These are phyloP conservation scores for Exophiala viscosa DNA, from an alignment of 2,329 filamentous ascomycete species.

Conservation along the genomic window DNA sequence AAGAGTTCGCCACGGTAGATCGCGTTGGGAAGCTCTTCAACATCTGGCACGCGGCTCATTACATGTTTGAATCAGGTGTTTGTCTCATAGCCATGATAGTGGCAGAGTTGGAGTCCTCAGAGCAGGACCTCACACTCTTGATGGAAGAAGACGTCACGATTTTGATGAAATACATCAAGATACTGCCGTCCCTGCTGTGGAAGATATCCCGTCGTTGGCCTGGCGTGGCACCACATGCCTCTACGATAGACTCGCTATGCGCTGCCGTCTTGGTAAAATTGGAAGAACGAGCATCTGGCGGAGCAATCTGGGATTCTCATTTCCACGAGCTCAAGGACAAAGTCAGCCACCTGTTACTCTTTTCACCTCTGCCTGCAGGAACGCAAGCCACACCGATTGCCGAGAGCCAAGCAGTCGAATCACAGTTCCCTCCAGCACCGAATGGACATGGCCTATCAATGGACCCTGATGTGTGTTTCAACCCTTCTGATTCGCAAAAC, in stretches of 20 bases:
- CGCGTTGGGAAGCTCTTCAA: constrained; percentile 15
- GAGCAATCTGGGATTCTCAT: background rate
- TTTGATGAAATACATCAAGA: constrained; percentile 9
- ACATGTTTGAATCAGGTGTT: constrained; percentile 5
- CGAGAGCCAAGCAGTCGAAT: too few species aligned
- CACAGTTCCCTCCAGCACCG: too few species aligned
- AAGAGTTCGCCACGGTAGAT: constrained; percentile 9
- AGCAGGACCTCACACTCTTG: background rate
- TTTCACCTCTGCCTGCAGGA: background rate
- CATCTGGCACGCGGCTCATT: constrained; percentile 14
- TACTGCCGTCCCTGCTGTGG: constrained; percentile 2
- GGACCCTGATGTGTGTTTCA: too few species aligned
- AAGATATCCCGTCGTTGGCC: constrained; percentile 17
- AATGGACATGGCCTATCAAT: too few species aligned
- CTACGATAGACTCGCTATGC: constrained; percentile 7
- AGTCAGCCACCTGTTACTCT: constrained; percentile 1
- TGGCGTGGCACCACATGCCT: constrained; percentile 2
- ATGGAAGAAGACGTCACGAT: constrained; percentile 8
- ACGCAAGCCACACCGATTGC: too few species aligned
- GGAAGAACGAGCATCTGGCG: constrained; percentile 5
- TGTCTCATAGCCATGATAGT: constrained; percentile 4
- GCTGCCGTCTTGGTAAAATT: constrained; percentile 3
- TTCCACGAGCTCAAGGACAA: background rate
- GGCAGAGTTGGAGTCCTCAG: background rate
- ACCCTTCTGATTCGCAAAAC: too few species aligned